These are phyloP conservation scores for Marchantia polymorpha DNA, from an alignment of 225 moss, liverwort and hornwort species.

Conservation along the genomic window DNA sequence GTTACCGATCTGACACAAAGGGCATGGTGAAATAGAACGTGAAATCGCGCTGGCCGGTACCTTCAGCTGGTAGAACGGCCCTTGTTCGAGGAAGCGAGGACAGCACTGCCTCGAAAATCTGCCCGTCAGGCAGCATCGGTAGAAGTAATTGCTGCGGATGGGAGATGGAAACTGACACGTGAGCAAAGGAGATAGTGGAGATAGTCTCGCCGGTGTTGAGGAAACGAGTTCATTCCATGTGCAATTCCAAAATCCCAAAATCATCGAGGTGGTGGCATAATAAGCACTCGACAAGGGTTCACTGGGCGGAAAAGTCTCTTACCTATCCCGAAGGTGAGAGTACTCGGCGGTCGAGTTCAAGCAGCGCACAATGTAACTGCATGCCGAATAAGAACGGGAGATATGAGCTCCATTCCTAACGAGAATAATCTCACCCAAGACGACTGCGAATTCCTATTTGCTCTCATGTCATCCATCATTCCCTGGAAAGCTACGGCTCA, in stretches of 20 bases:
- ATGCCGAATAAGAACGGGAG: neutral
- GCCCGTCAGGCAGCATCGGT: constrained; percentile 94
- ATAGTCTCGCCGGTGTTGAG: neutral
- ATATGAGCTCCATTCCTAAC: neutral
- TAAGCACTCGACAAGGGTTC: too few species aligned
- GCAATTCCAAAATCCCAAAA: too few species aligned
- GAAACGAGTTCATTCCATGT: too few species aligned
- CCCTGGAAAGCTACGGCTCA: too few species aligned
- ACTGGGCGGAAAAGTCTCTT: too few species aligned
- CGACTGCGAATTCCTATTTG: neutral
- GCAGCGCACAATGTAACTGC: constrained; percentile 91
- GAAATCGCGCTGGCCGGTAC: constrained; percentile 25
- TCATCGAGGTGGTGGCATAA: too few species aligned
- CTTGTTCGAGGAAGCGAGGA: constrained; percentile 87
- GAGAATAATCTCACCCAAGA: neutral
- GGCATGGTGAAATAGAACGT: too few species aligned
- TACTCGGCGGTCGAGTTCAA: constrained; percentile 93
- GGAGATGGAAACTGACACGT: neutral
- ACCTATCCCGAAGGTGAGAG: constrained; percentile 98
- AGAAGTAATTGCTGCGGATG: constrained; percentile 86
- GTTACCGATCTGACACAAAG: too few species aligned
- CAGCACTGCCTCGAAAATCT: constrained; percentile 88
- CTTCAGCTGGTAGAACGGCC: constrained; percentile 66
- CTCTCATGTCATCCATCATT: neutral
- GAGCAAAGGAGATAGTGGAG: neutral